phyloP scores from a whole-genome alignment of 495 filamentous ascomycete species.

The Xylaria flabelliformis region DNA sequence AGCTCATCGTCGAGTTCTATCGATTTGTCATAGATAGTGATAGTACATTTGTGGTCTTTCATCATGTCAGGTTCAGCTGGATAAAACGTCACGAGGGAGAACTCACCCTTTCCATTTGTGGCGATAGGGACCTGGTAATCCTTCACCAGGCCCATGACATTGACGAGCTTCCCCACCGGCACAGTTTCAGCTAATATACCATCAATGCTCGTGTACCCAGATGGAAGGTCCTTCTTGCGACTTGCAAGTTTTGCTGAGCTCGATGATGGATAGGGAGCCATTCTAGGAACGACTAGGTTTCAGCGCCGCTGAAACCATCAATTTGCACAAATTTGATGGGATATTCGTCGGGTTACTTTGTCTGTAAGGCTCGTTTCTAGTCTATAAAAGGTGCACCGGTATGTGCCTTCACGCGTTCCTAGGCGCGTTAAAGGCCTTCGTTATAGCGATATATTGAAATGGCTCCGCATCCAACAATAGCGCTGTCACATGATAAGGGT shows the following conservation, averaged over 20 bases:
- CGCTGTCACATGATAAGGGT: conserved; percentile 38
- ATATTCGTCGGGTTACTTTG: not conserved
- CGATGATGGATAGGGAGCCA: conserved; percentile 28
- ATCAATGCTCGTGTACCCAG: conserved; percentile 38
- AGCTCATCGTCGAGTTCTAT: conserved; percentile 35
- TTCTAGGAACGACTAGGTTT: not conserved
- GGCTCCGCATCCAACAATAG: conserved; percentile 4
- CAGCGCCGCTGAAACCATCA: not conserved
- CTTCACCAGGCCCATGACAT: conserved; percentile 56
- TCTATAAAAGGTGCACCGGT: conserved; percentile 4
- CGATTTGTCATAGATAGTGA: conserved; percentile 52
- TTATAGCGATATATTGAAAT: conserved; percentile 17
- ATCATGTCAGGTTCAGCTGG: conserved; percentile 19
- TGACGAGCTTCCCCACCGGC: conserved; percentile 43
- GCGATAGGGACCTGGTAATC: conserved; percentile 53
- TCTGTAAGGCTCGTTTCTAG: not conserved
- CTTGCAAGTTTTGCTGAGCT: conserved; percentile 28
- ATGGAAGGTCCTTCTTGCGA: conserved; percentile 35
- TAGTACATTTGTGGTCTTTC: conserved; percentile 49
- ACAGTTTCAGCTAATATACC: conserved; percentile 39
- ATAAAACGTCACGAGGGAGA: not conserved
- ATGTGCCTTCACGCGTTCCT: conserved; percentile 23
- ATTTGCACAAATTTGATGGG: not conserved
- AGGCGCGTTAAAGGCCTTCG: conserved; percentile 27
- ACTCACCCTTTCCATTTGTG: conserved; percentile 52